These are phyloP conservation scores for Trypanosoma lewisi DNA, from an alignment of 208 protist genomes.

Conservation along the genomic window DNA sequence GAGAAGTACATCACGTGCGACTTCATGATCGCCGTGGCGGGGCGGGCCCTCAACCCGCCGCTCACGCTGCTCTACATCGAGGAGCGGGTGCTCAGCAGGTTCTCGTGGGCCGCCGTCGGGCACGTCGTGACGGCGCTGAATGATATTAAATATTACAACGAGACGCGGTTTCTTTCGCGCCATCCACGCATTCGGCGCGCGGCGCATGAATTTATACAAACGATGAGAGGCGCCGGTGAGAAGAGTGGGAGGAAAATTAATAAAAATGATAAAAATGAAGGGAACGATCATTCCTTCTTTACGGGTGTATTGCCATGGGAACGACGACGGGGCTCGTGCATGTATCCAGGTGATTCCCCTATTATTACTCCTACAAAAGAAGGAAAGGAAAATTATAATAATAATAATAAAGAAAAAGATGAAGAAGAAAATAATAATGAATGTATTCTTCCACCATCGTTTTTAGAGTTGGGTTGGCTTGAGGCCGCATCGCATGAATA, in stretches of 20 bases:
- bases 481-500: conserved; percentile 40
- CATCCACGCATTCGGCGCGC: conserved; percentile 31
- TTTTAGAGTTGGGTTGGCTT: conserved; percentile 53
- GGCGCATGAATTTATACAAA: conserved; percentile 14
- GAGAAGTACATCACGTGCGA: conserved; percentile 46
- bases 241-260: background rate
- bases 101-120: conserved; percentile 39
- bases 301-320: background rate
- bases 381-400: background rate
- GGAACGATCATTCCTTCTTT: background rate
- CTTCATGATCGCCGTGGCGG: conserved; percentile 40
- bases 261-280: background rate
- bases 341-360: background rate
- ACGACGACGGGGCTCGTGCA: background rate
- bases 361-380: too few species aligned
- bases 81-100: conserved; percentile 24
- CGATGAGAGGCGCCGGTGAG: background rate
- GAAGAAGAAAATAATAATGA: background rate
- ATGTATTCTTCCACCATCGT: conserved; percentile 19
- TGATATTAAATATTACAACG: conserved; percentile 32
- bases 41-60: conserved; percentile 56
- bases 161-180: conserved; percentile 34
- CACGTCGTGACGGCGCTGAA: conserved; percentile 32
- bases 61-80: conserved; percentile 54
- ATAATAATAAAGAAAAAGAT: too few species aligned